Conservation (phyloP, 257 asterid genomes). For the Plantago elongata region DNA sequence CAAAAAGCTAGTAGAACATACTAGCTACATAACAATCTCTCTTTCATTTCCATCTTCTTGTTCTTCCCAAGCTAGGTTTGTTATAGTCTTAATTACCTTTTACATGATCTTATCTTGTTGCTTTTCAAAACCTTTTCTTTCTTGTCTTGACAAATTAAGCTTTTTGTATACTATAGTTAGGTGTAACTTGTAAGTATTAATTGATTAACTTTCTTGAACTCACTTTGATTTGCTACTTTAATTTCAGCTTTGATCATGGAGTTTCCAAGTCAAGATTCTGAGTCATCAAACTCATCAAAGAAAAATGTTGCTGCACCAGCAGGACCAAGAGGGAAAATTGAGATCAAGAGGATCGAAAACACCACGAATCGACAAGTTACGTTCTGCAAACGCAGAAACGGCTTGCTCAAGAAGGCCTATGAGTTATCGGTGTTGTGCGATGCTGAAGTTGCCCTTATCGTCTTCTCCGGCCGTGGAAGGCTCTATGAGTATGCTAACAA, state of each 20-base stretch:
- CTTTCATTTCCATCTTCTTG: not conserved
- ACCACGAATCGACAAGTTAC: conserved; percentile 85
- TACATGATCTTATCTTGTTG: conserved; percentile 15
- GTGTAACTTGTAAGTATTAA: too few species aligned
- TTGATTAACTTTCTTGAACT: not conserved
- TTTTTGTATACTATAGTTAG: conserved; percentile 2
- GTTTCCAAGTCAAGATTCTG: conserved; percentile 54
- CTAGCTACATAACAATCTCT: too few species aligned
- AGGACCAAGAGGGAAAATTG: conserved; percentile 68
- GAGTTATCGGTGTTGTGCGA: conserved; percentile 83
- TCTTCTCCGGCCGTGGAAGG: conserved; percentile 79
- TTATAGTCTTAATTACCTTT: conserved; percentile 24
- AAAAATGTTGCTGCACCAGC: conserved; percentile 19
- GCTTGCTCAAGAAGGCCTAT: conserved; percentile 80
- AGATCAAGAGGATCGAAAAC: conserved; percentile 87
- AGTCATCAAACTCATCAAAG: conserved; percentile 41
- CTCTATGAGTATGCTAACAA: conserved; percentile 83
- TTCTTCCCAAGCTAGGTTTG: conserved; percentile 19
- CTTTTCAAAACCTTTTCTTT: too few species aligned
- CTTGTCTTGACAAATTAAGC: too few species aligned
- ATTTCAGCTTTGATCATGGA: conserved; percentile 41
- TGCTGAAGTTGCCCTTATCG: conserved; percentile 90
- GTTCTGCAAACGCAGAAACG: conserved; percentile 83
- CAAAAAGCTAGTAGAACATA: too few species aligned
- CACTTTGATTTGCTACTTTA: conserved; percentile 47